A percentile compares a stretch with the other conserved stretches of the same genome.
Conservation (phyloP, 768 basidiomycete genomes). For the Collybiopsis luxurians region DNA sequence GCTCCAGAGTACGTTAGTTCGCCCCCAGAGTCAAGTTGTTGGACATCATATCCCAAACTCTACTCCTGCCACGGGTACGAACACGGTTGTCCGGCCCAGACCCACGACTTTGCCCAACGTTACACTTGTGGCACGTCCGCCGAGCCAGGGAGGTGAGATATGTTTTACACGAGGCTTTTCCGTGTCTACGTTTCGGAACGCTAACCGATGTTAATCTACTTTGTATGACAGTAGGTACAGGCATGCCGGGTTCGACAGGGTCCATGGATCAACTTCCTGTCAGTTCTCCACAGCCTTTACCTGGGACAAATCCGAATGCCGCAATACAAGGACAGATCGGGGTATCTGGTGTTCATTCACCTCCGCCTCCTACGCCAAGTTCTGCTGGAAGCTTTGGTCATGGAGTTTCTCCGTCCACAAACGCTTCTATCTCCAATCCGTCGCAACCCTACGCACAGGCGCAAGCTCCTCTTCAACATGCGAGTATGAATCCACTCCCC, state of each 20-base stretch:
- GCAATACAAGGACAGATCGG: background rate
- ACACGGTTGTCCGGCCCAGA: background rate
- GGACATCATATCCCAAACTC: background rate
- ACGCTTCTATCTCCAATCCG: background rate
- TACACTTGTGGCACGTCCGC: constrained; percentile 3
- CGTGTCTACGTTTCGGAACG: background rate
- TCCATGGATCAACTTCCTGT: background rate
- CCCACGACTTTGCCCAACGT: background rate
- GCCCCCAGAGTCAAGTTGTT: background rate
- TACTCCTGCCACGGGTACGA: background rate
- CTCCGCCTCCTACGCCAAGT: background rate
- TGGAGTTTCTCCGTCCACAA: background rate
- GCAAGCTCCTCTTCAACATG: background rate
- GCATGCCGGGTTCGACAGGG: too few relatives aligned
- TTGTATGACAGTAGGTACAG: background rate
- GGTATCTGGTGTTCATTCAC: background rate
- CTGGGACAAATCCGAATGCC: background rate
- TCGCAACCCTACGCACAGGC: background rate
- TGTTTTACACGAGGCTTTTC: background rate
- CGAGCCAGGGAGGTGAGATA: background rate
- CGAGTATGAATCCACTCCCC: background rate
- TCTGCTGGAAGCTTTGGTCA: too few relatives aligned
- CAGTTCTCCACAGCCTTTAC: background rate
- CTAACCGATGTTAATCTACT: background rate
- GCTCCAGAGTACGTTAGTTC: background rate